Base-by-base conservation (phyloP, 345 rosid species). In the Lepidium africanum region DNA sequence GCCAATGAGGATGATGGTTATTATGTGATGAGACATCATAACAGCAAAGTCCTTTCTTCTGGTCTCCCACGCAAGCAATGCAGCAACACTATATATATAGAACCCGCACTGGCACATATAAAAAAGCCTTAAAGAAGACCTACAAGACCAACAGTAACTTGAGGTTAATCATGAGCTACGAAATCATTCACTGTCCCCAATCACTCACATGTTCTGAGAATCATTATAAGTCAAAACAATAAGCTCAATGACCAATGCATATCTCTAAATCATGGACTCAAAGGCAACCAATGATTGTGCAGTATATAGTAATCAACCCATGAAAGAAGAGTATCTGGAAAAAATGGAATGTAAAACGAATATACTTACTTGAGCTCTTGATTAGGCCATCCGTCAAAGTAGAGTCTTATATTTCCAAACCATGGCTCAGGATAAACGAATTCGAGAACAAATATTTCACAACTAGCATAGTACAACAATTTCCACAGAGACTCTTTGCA, bases 21-120 rank as follows among this genome's bases (percentile, higher is more conserved):
- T 84, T 67, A 90, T 82, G 84, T 93, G 98, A 80, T 93, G 97
- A 67, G 92, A 87, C 96, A 86, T 88, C 96, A 93, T 93, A 39
- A 88, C 97, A 65, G 87, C 55, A 71, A 88, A 88, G 76, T 88
- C 94, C 60, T 90, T 93, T 71, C 96, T 80, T 74, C 87, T 84
- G 17, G 92, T 88, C 76, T 93, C 98, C 98, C 98, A 88, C 5
- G 69, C 67, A 56, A 88, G 82, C 42, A 90, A 86, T 6, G 94
- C 96, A 76, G 83, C 88, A 68, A 88, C 87, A 77, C 91, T 81
- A 60, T 83, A 86, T 23, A 80, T 65, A 78, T 88, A 86, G 80
- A 92, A 90, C 47, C 98, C 96, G 50, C 93, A 88, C 69, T 90
- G 91, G 85, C 93, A 87, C 96, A 88, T 87, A 80, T 92, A 87